phyloP scores from a whole-genome alignment of 768 basidiomycete species.

The Podaxis carcinomalis region DNA sequence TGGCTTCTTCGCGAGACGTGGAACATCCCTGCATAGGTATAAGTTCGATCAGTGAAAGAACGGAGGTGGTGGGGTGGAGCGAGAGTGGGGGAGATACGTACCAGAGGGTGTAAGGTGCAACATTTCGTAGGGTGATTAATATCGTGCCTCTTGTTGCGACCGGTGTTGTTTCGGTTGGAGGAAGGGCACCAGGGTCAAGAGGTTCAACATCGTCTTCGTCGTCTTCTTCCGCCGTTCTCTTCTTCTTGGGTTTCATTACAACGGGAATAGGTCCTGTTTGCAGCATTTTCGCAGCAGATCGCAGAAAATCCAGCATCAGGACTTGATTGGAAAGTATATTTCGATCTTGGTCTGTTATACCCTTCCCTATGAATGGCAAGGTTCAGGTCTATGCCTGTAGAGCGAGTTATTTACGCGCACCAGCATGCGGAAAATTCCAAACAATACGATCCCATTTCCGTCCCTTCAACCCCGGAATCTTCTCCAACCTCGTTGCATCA shows the following conservation, averaged over 20 bases:
- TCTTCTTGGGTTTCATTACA: conserved; percentile 34
- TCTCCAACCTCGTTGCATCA: conserved; percentile 80
- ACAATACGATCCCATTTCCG: conserved; percentile 73
- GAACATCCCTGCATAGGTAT: conserved; percentile 56
- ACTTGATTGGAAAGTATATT: conserved; percentile 90
- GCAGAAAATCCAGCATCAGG: conserved; percentile 77
- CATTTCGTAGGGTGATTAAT: conserved; percentile 83
- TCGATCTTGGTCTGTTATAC: conserved; percentile 89
- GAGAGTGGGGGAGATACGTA: conserved; percentile 24
- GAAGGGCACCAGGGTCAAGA: conserved; percentile 12
- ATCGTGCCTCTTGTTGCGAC: conserved; percentile 58
- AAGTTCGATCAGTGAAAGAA: conserved; percentile 3
- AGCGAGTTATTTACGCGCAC: conserved; percentile 35
- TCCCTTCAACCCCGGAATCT: conserved; percentile 49
- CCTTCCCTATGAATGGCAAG: conserved; percentile 52
- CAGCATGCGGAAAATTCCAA: conserved; percentile 97
- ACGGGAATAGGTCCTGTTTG: conserved; percentile 51
- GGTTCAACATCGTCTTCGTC: conserved; percentile 25
- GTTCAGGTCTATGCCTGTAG: background rate
- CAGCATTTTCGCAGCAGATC: conserved; percentile 63
- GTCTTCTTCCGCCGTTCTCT: conserved; percentile 45
- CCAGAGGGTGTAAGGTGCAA: conserved; percentile 87
- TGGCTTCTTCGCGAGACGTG: conserved; percentile 72
- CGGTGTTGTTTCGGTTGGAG: conserved; percentile 12
- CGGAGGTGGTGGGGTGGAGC: background rate